Evolutionary conservation across 768 basidiomycete species (phyloP).

Genomic region (Hysterangium stoloniferum): DNA sequence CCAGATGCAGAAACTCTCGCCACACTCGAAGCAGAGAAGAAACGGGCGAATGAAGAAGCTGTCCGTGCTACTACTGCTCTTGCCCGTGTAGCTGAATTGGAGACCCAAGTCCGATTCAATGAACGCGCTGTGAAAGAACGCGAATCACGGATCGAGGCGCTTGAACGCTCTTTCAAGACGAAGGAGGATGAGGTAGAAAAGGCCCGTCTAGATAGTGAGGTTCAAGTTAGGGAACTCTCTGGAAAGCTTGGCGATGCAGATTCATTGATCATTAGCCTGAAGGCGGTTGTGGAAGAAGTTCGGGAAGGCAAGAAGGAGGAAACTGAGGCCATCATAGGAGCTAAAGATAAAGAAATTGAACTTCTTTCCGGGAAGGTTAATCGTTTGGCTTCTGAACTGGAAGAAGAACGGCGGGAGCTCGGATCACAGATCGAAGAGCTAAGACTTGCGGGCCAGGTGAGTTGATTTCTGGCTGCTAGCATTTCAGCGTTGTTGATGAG

Average conservation of each 20-base stretch:
- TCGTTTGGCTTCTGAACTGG: constrained; percentile 30
- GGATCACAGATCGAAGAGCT: constrained; percentile 74
- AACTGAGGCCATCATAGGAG: constrained; percentile 39
- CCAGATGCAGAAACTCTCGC: constrained; percentile 28
- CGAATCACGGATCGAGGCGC: constrained; percentile 35
- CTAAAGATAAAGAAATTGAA: constrained; percentile 55
- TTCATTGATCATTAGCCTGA: constrained; percentile 38
- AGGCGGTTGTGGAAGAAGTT: constrained; percentile 39
- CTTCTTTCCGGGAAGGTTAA: constrained; percentile 40
- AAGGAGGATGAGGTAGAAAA: constrained; percentile 37
- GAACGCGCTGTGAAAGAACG: constrained; percentile 40
- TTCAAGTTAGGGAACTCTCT: constrained; percentile 34
- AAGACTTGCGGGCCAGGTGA: constrained; percentile 79
- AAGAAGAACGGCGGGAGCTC: constrained; percentile 60
- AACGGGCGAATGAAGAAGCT: constrained; percentile 36
- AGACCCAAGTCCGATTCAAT: constrained; percentile 32
- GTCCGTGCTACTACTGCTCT: constrained; percentile 20
- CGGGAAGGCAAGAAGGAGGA: constrained; percentile 46
- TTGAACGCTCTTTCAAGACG: constrained; percentile 38
- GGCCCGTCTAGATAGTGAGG: constrained; percentile 37
- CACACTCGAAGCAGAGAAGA: constrained; percentile 64
- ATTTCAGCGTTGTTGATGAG: background rate
- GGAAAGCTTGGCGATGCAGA: constrained; percentile 39
- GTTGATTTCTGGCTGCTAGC: constrained; percentile 12
- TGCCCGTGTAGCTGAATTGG: constrained; percentile 33